Base-by-base conservation (phyloP, 2,329 filamentous ascomycete genomes). In the Leptoxyphium fumago region DNA sequence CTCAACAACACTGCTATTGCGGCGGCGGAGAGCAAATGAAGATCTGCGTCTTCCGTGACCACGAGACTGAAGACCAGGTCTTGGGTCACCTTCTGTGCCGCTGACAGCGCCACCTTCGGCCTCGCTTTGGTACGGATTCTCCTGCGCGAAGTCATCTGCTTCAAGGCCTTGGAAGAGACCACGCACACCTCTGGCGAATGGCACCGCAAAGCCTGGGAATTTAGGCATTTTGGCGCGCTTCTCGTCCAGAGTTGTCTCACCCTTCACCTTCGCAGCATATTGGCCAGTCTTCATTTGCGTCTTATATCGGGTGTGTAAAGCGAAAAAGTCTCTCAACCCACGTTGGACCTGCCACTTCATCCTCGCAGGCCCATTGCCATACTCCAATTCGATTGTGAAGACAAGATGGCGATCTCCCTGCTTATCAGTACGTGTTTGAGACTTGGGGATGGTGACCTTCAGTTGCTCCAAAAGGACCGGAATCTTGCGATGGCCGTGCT, bases 271-370 rank as follows among this genome's bases (percentile, higher is more conserved):
- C 30, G 86, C 77, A 51, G 89, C 84, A 9, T 36, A 36, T 36
- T 36, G 32, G 5, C 32, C 32, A 15, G 32, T 36, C 32, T 36
- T 36, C 52, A 84, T 86, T 51, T 94, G 84, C 47, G 86, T 88
- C 60, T 91, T 94, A 72, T 96, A 98, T 54, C 93, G 88, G 56
- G 87, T 71, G 64, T 98, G 91, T 30, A 98, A 70, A 55, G 95
- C 94, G 53, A 85, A 78, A 54, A 98, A 94, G 59, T 98, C 91
- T 53, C 78, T 74, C 34, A 96, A 75, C 9, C 85, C 88, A 43
- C 91, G 77, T 55, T 86, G 80, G 46, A 98, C 84, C 14, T 84
- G 81, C 91, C 91, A 98, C 58, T 84, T 85, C 93, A 98, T 96
- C 45, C 91, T 77, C 44, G 89, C 95, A 45, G 91, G 77, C 0